phyloP scores from a whole-genome alignment of 2,329 filamentous ascomycete species.

The Allantophomopsis cytisporea region DNA sequence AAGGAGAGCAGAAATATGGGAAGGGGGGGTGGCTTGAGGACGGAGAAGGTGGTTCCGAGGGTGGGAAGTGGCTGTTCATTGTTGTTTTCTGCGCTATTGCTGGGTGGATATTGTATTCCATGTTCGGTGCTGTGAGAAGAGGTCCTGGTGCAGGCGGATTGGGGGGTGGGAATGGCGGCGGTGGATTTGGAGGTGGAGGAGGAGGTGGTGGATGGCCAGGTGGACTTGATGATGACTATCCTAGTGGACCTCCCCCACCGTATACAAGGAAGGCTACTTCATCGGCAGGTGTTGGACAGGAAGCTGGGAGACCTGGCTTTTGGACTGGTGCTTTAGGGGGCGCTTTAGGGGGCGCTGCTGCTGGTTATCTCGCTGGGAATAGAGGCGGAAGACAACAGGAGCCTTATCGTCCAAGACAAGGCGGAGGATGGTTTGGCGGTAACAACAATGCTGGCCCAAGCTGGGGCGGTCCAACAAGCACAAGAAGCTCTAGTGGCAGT shows the following conservation, averaged over 20 bases:
- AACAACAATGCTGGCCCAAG: constrained; percentile 10
- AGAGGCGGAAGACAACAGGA: constrained; percentile 24
- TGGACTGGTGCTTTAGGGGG: constrained; percentile 40
- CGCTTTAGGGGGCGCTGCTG: constrained; percentile 52
- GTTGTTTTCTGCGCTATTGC: constrained; percentile 45
- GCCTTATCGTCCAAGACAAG: constrained; percentile 5
- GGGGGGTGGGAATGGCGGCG: constrained; percentile 22
- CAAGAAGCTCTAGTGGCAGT: constrained; percentile 20
- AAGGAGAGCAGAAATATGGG: constrained; percentile 58
- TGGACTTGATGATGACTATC: constrained; percentile 5
- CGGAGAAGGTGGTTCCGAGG: constrained; percentile 15
- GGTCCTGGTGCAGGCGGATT: constrained; percentile 3
- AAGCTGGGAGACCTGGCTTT: constrained; percentile 59
- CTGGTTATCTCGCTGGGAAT: constrained; percentile 48
- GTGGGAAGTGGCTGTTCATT: constrained; percentile 38
- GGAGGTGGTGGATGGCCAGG: constrained; percentile 11
- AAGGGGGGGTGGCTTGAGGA: constrained; percentile 13
- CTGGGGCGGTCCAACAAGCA: constrained; percentile 16
- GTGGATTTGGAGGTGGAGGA: constrained; percentile 27
- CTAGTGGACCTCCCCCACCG: constrained; percentile 16
- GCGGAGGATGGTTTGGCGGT: constrained; percentile 9
- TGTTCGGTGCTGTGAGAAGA: constrained; percentile 19
- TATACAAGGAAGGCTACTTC: constrained; percentile 12
- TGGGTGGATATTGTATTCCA: constrained; percentile 47
- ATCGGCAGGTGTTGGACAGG: constrained; percentile 9